Base-by-base conservation (phyloP, 2,329 filamentous ascomycete species). In the Domatiomyces globalis region DNA sequence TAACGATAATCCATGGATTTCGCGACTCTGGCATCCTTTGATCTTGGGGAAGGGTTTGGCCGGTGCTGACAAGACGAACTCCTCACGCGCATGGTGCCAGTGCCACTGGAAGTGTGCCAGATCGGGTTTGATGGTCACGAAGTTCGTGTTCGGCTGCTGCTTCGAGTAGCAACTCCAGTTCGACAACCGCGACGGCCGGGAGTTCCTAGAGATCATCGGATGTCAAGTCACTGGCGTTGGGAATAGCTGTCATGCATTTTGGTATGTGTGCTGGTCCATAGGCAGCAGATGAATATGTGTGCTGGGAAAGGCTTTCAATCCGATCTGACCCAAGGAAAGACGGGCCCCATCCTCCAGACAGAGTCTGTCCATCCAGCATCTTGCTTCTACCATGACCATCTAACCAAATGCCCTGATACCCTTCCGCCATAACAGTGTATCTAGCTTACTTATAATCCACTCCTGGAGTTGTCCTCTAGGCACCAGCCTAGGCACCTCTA, bases 11-110 rank as follows among this genome's bases (percentile, higher is more conserved):
- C n/a, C n/a, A n/a, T n/a, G n/a, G n/a, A n/a, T n/a, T n/a, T n/a
- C n/a, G n/a, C n/a, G n/a, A n/a, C n/a, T n/a, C n/a, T n/a, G n/a
- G n/a, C n/a, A n/a, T 12, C 89, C 89, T 62, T 84, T 83, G 50
- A 85, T 70, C 0, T 70, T 62, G 0, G 85, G 83, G 0, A 57
- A 56, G 15, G 57, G 57, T 5, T 63, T 64, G 17, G 71, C 69
- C 2, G 89, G 71, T 55, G 79, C 75, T 50, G 75, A 73, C 4
- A 77, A 78, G 62, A 90, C 82, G 65, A 85, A 92, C 48, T 88
- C 81, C 67, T 95, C 87, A 47, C 90, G 80, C 53, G 81, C 79
- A 65, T 87, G 79, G 66, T 90, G 83, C n/a, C 89, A 75, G 5
- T 80, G 79, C 87, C 87, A 94, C 54, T 75, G 69, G 58, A 88